These are phyloP conservation scores for Grigorovia jiainica DNA, from an alignment of 805 yeast genomes.

Conservation along the genomic window DNA sequence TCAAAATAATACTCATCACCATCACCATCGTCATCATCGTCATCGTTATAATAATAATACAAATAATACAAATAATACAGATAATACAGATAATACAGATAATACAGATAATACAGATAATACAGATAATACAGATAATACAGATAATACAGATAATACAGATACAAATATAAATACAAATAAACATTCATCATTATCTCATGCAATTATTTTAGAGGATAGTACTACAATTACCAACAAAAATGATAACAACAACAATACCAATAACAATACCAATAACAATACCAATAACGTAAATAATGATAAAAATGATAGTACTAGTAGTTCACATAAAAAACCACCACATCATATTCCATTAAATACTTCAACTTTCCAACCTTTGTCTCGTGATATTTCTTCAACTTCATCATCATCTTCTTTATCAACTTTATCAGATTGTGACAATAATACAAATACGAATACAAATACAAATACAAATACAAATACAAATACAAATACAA, in stretches of 20 bases:
- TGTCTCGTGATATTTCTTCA: constrained; percentile 37
- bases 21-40: no score
- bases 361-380: constrained; percentile 50
- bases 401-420: constrained; percentile 1
- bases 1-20: no score
- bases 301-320: neutral
- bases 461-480: neutral
- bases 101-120: no score
- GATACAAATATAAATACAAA: no score
- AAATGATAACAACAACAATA: neutral
- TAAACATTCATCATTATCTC: no score
- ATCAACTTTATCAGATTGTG: neutral
- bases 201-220: no score
- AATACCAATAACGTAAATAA: no score
- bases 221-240: neutral
- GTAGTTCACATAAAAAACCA: neutral
- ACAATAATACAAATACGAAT: neutral
- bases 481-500: neutral
- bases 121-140: no score
- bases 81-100: neutral
- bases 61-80: constrained; percentile 2
- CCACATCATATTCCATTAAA: constrained; percentile 38
- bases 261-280: no score
- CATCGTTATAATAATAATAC: constrained; percentile 4
- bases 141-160: no score